Evolutionary conservation across 2,329 filamentous ascomycete genomes (phyloP).

Genomic region (Fusarium incarnatum): DNA sequence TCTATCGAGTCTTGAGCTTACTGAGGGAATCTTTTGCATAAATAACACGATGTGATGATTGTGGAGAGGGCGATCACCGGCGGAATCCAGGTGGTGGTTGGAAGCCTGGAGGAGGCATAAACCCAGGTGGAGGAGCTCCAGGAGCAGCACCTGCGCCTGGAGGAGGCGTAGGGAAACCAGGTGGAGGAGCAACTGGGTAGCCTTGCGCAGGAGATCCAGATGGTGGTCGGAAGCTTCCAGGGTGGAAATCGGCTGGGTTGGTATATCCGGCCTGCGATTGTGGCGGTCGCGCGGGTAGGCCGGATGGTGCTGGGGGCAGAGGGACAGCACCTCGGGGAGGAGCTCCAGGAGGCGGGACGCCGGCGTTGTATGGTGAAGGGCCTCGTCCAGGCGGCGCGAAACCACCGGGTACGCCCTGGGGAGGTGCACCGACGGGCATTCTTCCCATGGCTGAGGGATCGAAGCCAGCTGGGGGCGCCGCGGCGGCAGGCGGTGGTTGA

Average conservation of each 20-base stretch:
- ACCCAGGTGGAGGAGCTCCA: conserved; percentile 56
- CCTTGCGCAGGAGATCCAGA: conserved; percentile 53
- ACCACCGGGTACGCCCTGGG: conserved; percentile 53
- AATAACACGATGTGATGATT: conserved; percentile 26
- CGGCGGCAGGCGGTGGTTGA: conserved; percentile 45
- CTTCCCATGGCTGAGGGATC: conserved; percentile 50
- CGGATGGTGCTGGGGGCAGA: conserved; percentile 62
- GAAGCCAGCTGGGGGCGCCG: conserved; percentile 50
- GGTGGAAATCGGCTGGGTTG: conserved; percentile 62
- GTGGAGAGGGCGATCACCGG: conserved; percentile 45
- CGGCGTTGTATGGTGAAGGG: conserved; percentile 51
- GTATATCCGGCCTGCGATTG: conserved; percentile 59
- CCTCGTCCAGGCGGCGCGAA: conserved; percentile 54
- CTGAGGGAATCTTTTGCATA: conserved; percentile 19
- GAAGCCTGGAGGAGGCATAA: conserved; percentile 58
- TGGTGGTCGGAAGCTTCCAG: conserved; percentile 56
- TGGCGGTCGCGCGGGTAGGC: conserved; percentile 63
- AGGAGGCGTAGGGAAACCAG: conserved; percentile 55
- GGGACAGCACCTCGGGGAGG: conserved; percentile 50
- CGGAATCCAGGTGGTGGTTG: conserved; percentile 60
- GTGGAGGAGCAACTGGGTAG: conserved; percentile 56
- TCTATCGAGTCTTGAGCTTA: conserved; percentile 34
- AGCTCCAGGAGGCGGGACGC: conserved; percentile 43
- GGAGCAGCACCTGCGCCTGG: conserved; percentile 50
- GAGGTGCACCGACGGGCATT: conserved; percentile 47